Conservation (phyloP, 2,329 filamentous ascomycete species). For the Ciborinia camelliae region DNA sequence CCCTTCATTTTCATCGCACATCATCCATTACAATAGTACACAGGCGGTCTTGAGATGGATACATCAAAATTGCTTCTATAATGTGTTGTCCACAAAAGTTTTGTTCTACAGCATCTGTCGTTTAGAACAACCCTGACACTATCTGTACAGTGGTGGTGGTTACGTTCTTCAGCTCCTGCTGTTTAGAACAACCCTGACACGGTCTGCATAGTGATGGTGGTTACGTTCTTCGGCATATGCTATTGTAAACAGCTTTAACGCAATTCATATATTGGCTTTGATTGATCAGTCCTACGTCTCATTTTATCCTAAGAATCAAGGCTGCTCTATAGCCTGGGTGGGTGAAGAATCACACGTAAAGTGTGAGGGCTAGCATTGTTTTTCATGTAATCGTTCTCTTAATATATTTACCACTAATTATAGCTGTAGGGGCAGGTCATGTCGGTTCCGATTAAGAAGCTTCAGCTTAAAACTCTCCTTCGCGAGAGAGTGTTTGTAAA, state of each 20-base stretch:
- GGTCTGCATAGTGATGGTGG: background rate
- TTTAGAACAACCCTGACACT: background rate
- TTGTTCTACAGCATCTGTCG: background rate
- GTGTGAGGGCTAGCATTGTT: background rate
- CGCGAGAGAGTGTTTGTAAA: background rate
- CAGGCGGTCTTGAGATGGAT: no score
- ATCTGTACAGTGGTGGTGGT: no score
- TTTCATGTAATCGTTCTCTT: background rate
- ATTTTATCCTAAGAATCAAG: background rate
- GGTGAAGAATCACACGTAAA: conserved; percentile 3
- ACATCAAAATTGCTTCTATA: no score
- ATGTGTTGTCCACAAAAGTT: background rate
- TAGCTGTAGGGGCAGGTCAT: background rate
- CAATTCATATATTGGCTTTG: background rate
- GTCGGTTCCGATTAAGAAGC: background rate
- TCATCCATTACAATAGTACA: no score
- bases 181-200: background rate
- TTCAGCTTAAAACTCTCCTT: background rate
- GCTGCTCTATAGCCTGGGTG: conserved; percentile 10
- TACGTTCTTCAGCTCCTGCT: no score
- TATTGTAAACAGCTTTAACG: background rate
- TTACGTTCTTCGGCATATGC: background rate
- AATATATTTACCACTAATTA: background rate
- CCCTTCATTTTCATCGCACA: background rate
- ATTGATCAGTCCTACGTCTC: background rate